Evolutionary conservation across 805 yeast species (phyloP).

Genomic region (Metschnikowia lunata): DNA sequence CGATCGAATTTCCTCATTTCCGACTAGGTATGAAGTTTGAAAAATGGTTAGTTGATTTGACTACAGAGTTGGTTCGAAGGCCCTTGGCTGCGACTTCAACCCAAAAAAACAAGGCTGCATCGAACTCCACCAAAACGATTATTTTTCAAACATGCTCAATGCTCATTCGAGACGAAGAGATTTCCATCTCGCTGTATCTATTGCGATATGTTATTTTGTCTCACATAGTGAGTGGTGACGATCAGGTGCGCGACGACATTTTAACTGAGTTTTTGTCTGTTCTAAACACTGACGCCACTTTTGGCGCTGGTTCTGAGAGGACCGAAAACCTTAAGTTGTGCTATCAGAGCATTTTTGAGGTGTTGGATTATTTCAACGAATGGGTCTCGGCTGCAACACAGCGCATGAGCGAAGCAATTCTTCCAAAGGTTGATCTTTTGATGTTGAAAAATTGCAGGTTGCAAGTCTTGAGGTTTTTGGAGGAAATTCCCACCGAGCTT

Average conservation of each 20-base stretch:
- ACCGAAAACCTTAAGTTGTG: constrained; percentile 58
- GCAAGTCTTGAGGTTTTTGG: constrained; percentile 45
- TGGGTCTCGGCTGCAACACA: constrained; percentile 54
- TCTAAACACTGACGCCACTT: constrained; percentile 40
- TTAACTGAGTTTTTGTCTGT: constrained; percentile 57
- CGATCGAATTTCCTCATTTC: constrained; percentile 61
- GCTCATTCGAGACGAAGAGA: constrained; percentile 64
- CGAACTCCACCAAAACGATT: constrained; percentile 17
- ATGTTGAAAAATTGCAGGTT: constrained; percentile 25
- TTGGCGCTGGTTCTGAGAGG: constrained; percentile 45
- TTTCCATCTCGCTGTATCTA: constrained; percentile 62
- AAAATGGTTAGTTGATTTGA: constrained; percentile 68
- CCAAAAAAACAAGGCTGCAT: constrained; percentile 8
- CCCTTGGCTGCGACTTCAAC: constrained; percentile 18
- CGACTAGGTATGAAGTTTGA: constrained; percentile 50
- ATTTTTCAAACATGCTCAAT: constrained; percentile 62
- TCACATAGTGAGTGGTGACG: constrained; percentile 48
- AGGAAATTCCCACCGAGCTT: constrained; percentile 57
- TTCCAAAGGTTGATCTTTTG: constrained; percentile 18
- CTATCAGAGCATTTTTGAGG: constrained; percentile 69
- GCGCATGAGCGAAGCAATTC: constrained; percentile 21
- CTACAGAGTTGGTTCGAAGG: constrained; percentile 59
- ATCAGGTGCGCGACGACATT: constrained; percentile 41
- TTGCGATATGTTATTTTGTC: constrained; percentile 74
- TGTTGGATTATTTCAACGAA: constrained; percentile 77